These are phyloP conservation scores for Termitomyces titanicus DNA, from an alignment of 768 basidiomycete genomes.

Conservation along the genomic window DNA sequence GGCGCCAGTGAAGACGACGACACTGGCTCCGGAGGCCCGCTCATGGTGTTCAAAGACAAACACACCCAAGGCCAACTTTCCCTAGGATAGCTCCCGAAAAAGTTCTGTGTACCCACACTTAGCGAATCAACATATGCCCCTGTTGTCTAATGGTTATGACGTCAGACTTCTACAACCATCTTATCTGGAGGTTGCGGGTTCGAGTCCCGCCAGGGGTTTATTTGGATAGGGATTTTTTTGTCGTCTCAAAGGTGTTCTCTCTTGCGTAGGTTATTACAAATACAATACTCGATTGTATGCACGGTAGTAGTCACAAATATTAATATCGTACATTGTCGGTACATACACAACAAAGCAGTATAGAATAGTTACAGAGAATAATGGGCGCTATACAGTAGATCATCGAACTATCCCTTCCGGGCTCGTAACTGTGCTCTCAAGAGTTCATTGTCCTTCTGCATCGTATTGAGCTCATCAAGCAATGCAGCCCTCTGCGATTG, in stretches of 20 bases:
- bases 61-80: too few species aligned
- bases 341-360: not conserved
- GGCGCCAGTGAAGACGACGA: constrained; percentile 4
- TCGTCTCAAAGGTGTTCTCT: too few species aligned
- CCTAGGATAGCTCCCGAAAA: too few species aligned
- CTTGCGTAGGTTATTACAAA: too few species aligned
- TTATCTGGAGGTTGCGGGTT: constrained; percentile 84
- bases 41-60: constrained; percentile 12
- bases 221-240: too few species aligned
- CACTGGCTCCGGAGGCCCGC: constrained; percentile 6
- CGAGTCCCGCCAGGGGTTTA: constrained; percentile 79
- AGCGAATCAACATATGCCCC: too few species aligned
- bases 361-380: not conserved
- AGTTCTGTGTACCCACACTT: too few species aligned
- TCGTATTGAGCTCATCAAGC: constrained; percentile 82
- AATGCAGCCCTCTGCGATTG: constrained; percentile 80
- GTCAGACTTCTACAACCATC: constrained; percentile 70
- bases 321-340: not conserved
- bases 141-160: constrained; percentile 90
- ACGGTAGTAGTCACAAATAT: not conserved
- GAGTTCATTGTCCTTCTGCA: constrained; percentile 75
- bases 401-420: constrained; percentile 37
- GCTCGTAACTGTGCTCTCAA: constrained; percentile 70
- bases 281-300: too few species aligned
- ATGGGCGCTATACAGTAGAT: not conserved